These are phyloP conservation scores for Pseudogymnoascus pannorum DNA, from an alignment of 2,329 filamentous ascomycete genomes.

Conservation along the genomic window DNA sequence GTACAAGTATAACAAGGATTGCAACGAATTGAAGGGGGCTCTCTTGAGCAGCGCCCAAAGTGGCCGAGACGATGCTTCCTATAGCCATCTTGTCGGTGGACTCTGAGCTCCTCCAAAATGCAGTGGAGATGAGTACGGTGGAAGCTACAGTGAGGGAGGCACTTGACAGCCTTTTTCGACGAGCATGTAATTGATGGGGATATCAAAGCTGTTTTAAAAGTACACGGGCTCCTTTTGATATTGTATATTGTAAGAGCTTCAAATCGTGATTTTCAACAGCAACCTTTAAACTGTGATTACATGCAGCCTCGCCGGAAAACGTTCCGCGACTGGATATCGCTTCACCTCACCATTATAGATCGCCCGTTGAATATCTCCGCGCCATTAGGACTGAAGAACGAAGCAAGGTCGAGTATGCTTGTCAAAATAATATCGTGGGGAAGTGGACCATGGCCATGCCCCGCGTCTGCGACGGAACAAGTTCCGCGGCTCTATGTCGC, in stretches of 20 bases:
- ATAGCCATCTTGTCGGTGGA: slow-evolving; percentile 16
- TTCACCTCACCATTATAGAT: not conserved
- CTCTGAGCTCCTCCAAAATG: not conserved
- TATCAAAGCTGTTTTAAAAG: not conserved
- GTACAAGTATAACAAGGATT: slow-evolving; percentile 10
- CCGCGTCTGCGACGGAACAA: not conserved
- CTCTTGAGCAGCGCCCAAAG: slow-evolving; percentile 10
- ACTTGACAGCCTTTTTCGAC: not conserved
- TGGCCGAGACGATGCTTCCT: slow-evolving; percentile 12
- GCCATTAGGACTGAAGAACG: not conserved
- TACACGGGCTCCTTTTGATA: not conserved
- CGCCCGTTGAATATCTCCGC: not conserved
- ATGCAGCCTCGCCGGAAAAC: not conserved
- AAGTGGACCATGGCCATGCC: not conserved
- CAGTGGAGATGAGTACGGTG: not conserved
- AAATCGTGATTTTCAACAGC: not conserved
- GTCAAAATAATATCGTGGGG: not conserved
- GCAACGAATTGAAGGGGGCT: slow-evolving; percentile 13
- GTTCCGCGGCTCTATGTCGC: not conserved
- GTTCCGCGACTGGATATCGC: not conserved
- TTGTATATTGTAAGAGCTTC: not conserved
- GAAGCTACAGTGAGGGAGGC: not conserved
- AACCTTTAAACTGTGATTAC: not conserved
- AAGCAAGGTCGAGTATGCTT: not conserved
- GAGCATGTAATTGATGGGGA: not conserved